These are phyloP conservation scores for Quercus aquifolioides DNA, from an alignment of 306 rosid species.

Conservation along the genomic window DNA sequence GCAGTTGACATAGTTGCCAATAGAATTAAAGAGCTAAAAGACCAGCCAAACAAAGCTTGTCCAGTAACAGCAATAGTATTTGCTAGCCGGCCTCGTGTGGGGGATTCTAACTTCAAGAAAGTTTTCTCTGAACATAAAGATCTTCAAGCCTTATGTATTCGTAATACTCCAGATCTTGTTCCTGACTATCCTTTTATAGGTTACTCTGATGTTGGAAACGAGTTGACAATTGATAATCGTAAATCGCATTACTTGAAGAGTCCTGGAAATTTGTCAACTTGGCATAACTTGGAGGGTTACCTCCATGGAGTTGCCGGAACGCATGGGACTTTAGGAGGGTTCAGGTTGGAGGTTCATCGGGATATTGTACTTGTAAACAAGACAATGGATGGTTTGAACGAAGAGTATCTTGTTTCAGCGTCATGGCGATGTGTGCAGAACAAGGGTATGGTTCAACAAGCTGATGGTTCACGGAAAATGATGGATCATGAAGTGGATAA, in stretches of 20 bases:
- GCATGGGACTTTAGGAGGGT: constrained; percentile 46
- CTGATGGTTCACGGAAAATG: constrained; percentile 57
- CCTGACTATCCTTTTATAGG: constrained; percentile 35
- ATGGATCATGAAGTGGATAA: constrained; percentile 55
- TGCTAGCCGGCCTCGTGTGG: constrained; percentile 59
- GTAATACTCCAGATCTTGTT: constrained; percentile 45
- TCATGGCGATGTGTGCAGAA: constrained; percentile 49
- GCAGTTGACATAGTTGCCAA: constrained; percentile 56
- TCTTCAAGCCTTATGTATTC: constrained; percentile 36
- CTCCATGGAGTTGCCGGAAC: constrained; percentile 65
- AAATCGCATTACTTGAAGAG: constrained; percentile 53
- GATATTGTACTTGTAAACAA: constrained; percentile 57
- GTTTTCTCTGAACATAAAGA: constrained; percentile 23
- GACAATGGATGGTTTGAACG: constrained; percentile 35
- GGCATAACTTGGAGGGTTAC: no score
- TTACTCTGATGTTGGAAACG: constrained; percentile 53
- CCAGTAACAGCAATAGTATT: constrained; percentile 54
- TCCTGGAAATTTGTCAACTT: constrained; percentile 32
- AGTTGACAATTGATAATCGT: constrained; percentile 41
- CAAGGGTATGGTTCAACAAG: constrained; percentile 62
- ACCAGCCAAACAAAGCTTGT: constrained; percentile 28
- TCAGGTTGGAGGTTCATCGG: constrained; percentile 48
- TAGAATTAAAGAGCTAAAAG: constrained; percentile 33
- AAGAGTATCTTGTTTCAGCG: constrained; percentile 39
- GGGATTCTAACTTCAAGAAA: constrained; percentile 34